Percentiles rank a stretch among this genome's conserved stretches.
Evolutionary conservation across 495 filamentous ascomycete genomes (phyloP).

Genomic region (Amniculicola lignicola): DNA sequence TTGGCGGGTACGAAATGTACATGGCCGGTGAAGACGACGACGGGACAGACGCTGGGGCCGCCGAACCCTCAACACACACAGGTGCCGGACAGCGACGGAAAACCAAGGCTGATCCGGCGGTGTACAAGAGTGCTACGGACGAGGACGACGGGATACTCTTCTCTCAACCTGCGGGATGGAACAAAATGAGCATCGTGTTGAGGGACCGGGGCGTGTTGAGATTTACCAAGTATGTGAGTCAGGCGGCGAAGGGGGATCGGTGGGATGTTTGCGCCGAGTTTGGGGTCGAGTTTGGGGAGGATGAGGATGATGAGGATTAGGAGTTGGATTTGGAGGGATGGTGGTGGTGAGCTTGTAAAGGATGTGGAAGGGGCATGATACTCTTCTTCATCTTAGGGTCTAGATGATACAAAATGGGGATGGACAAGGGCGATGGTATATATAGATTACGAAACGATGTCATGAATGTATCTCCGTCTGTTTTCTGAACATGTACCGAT

Average conservation of each 20-base stretch:
- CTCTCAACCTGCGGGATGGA: conserved; percentile 84
- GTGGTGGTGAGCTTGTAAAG: not conserved
- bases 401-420: not conserved
- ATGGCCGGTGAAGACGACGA: conserved; percentile 78
- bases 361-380: too few species aligned
- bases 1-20: conserved; percentile 88
- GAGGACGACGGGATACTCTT: conserved; percentile 87
- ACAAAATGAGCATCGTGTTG: conserved; percentile 81
- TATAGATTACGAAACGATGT: conserved; percentile 2
- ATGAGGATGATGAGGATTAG: conserved; percentile 37
- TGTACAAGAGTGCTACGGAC: conserved; percentile 68
- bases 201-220: conserved; percentile 80
- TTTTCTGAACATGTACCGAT: not conserved
- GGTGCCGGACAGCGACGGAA: conserved; percentile 39
- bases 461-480: not conserved
- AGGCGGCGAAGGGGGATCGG: conserved; percentile 75
- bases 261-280: conserved; percentile 83
- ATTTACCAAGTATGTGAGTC: conserved; percentile 96
- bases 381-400: not conserved
- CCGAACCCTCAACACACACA: conserved; percentile 29
- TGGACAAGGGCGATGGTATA: not conserved
- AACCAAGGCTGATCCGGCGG: conserved; percentile 57
- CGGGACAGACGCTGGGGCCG: conserved; percentile 45
- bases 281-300: conserved; percentile 46
- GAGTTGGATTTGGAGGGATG: not conserved